Evolutionary conservation across 345 rosid species (phyloP), one percentile per base, ranked within the genome.

Genomic region (Kernera saxatilis): DNA sequence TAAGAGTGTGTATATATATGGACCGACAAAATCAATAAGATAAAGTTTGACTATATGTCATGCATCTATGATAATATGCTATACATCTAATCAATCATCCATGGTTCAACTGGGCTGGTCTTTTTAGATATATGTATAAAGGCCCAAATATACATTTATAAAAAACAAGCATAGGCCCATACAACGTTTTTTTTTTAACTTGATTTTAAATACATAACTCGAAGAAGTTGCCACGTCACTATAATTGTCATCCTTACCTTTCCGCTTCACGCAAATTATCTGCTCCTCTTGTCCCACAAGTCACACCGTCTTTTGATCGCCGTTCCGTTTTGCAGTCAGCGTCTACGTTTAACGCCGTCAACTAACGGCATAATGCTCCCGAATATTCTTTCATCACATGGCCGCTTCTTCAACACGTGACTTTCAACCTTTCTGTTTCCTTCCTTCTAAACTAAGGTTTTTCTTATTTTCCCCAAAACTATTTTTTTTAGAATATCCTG

Each of bases 361-460:
- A 37, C 35, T 68, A 69, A 52, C 74, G 78, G 65, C 21, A 21
- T 8, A 33, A 60, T 10, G 14, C 40, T 35, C 51, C 25, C 40
- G 79, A 75, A 75, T 61, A 75, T 75, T 75, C 79, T 75, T 36
- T 41, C 39, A 25, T 22, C 74, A 75, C 79, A 68, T 75, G 73
- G 63, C 51, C 65, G 25, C 59, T 56, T 37, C 2, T 39, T 7
- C 23, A 36, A 25, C 72, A 73, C 72, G 77, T 73, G 71, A 73
- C 72, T 46, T 9, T 55, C 13, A 61, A 53, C 64, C 64, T 37
- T 56, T 68, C 59, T 53, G 74, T 62, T 68, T 52, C 58, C 79
- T 61, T 75, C 36, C 79, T 61, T 75, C 36, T 69, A 35, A 36
- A 14, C 36, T 50, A 74, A 67, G 73, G 29, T 57, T 59, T 26